Base-by-base conservation (phyloP, 345 rosid genomes). In the Aurinia saxatilis region DNA sequence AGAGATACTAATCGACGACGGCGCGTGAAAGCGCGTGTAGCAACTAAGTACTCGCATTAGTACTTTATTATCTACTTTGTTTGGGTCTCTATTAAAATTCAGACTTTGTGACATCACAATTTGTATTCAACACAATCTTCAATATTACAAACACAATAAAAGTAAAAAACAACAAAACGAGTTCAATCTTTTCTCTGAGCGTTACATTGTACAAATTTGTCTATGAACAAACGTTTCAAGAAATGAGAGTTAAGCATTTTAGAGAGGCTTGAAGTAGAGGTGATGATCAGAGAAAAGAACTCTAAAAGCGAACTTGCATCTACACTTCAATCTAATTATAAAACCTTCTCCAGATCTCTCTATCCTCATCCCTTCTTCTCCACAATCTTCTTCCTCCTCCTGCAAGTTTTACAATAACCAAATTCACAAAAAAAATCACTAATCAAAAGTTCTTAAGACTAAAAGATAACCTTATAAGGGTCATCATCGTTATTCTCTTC, bases 311-410 rank as follows among this genome's bases (percentile, higher is more conserved):
- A 30, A 45, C 31, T 16, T 55, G 69, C 74, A 70, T 19, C 47
- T 47, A 56, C 74, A 70, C 69, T 70, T 70, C 58, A 70, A 40
- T 39, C 69, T 51, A 48, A 70, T 70, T 33, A 70, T 38, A 34
- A 14, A 70, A 2, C 74, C 74, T 30, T 70, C 74, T 63, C 74
- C 74, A 33, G 69, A 70, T 63, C 74, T 70, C 39, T 70, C 74
- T 70, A 63, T 70, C 58, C 74, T 70, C 74, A 70, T 70, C 42
- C 69, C 74, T 63, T 65, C 74, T 63, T 65, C 69, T 70, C 59
- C 69, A 55, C 64, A 55, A 12, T 30, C 57, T 50, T 56, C 74
- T 46, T 60, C 40, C 8, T 55, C 42, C 27, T 68, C 48, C 23
- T 60, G 55, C 13, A 25, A 33, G 9, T 7, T 44, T 48, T 60